These are phyloP conservation scores for Podospora pseudopauciseta DNA, from an alignment of 495 filamentous ascomycete genomes.

Conservation along the genomic window DNA sequence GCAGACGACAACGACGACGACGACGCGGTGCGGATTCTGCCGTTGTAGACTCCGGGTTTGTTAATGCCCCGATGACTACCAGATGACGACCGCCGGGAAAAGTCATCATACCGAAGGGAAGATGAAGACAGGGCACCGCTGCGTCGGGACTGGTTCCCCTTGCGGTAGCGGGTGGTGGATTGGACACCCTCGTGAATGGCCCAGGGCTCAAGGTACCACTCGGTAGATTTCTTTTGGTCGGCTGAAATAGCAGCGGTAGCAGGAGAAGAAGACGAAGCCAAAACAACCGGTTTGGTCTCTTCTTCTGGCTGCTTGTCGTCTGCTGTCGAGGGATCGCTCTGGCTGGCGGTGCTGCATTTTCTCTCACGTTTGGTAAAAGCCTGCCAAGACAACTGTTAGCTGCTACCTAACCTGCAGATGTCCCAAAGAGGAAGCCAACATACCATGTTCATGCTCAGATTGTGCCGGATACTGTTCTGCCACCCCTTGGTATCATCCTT, in stretches of 20 bases:
- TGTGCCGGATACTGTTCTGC: conserved; percentile 97
- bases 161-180: conserved; percentile 49
- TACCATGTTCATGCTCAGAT: conserved; percentile 95
- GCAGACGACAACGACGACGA: background rate
- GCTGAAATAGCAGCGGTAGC: conserved; percentile 1
- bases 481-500: conserved; percentile 69
- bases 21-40: background rate
- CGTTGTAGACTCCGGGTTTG: background rate
- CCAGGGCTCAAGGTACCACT: conserved; percentile 43
- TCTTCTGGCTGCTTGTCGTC: background rate
- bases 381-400: conserved; percentile 20
- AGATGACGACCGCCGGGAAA: background rate
- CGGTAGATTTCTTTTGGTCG: conserved; percentile 36
- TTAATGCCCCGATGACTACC: background rate
- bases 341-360: conserved; percentile 16
- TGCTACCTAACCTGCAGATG: no score
- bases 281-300: background rate
- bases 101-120: background rate
- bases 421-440: conserved; percentile 28
- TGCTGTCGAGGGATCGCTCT: background rate
- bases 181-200: conserved; percentile 40
- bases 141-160: conserved; percentile 29
- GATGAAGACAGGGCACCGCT: conserved; percentile 8
- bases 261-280: background rate
- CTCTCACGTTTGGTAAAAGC: conserved; percentile 45